Evolutionary conservation across 257 asterid genomes (phyloP).

Genomic region (Petrea volubilis): DNA sequence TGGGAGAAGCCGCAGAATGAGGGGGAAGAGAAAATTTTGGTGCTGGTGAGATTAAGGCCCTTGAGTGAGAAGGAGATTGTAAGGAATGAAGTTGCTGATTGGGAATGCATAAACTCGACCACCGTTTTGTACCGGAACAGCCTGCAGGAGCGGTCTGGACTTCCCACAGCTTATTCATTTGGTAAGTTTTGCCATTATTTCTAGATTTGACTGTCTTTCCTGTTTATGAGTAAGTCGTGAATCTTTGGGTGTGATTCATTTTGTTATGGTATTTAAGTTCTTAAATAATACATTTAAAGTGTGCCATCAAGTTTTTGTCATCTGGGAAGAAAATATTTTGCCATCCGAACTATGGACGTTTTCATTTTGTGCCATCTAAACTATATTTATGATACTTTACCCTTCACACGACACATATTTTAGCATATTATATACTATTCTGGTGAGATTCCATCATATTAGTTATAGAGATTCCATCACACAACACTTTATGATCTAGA

Average conservation of each 20-base stretch:
- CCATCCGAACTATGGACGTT: too few relatives aligned
- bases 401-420: too few relatives aligned
- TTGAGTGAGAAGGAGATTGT: conserved; percentile 86
- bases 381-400: too few relatives aligned
- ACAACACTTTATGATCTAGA: too few relatives aligned
- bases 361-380: too few relatives aligned
- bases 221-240: conserved; percentile 7
- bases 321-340: too few relatives aligned
- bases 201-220: conserved; percentile 1
- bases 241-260: neutral
- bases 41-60: conserved; percentile 95
- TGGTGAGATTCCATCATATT: too few relatives aligned
- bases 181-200: conserved; percentile 50
- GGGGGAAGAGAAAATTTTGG: conserved; percentile 84
- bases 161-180: conserved; percentile 85
- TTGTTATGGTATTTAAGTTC: neutral
- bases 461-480: too few relatives aligned
- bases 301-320: neutral
- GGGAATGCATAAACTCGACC: conserved; percentile 97
- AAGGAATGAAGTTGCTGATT: conserved; percentile 82
- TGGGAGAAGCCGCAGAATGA: conserved; percentile 81
- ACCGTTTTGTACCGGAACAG: conserved; percentile 94
- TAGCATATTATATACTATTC: too few relatives aligned
- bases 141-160: conserved; percentile 96
- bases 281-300: neutral